Conservation (phyloP, 441 rosid genomes). For the Melastoma candidum region DNA sequence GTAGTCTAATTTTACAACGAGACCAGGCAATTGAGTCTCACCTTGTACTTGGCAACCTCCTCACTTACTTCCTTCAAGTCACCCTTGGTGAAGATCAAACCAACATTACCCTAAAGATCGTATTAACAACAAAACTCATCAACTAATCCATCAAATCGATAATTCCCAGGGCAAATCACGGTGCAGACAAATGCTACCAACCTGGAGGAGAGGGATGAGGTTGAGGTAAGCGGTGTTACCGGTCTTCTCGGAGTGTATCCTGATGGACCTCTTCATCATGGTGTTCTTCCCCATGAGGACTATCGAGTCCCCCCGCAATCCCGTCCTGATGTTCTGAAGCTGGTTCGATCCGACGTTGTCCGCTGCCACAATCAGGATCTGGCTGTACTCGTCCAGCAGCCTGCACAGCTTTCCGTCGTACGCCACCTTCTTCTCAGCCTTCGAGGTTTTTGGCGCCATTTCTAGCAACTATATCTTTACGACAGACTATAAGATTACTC, state of each 20-base stretch:
- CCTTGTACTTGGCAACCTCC: slow-evolving; percentile 91
- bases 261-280: slow-evolving; percentile 88
- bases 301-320: slow-evolving; percentile 75
- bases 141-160: not conserved
- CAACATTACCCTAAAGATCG: slow-evolving; percentile 64
- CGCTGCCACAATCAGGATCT: slow-evolving; percentile 72
- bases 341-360: slow-evolving; percentile 94
- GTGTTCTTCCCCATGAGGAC: slow-evolving; percentile 96
- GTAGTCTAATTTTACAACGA: not conserved
- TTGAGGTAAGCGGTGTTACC: slow-evolving; percentile 46
- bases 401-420: slow-evolving; percentile 77
- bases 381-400: slow-evolving; percentile 68
- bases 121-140: not conserved
- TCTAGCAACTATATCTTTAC: not conserved
- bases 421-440: slow-evolving; percentile 75
- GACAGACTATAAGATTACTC: not conserved
- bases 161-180: not conserved
- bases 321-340: slow-evolving; percentile 75
- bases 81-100: slow-evolving; percentile 78
- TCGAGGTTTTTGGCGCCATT: slow-evolving; percentile 53
- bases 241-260: slow-evolving; percentile 70
- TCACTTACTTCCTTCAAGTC: slow-evolving; percentile 93
- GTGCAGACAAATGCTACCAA: not conserved
- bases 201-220: slow-evolving; percentile 88
- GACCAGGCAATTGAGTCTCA: slow-evolving; percentile 14